Evolutionary conservation across 2,329 filamentous ascomycete genomes (phyloP).

Genomic region (Alternaria burnsii): DNA sequence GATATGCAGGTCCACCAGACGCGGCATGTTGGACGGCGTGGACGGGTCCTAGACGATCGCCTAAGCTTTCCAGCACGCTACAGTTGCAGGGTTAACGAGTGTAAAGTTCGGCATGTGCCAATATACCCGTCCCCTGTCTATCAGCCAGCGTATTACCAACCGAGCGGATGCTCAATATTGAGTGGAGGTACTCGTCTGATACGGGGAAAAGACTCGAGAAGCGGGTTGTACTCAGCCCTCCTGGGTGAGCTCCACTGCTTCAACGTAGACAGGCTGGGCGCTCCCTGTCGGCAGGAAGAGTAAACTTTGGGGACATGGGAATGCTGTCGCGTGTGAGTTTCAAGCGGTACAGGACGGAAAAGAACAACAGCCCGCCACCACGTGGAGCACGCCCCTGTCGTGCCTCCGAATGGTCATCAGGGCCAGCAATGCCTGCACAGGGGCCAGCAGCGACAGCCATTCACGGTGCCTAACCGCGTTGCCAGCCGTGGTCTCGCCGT

Average conservation of each 20-base stretch:
- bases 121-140: constrained; percentile 13
- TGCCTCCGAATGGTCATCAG: constrained; percentile 1
- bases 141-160: constrained; percentile 25
- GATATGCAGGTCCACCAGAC: constrained; percentile 25
- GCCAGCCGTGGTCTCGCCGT: constrained; percentile 22
- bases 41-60: constrained; percentile 24
- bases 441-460: constrained; percentile 24
- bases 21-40: constrained; percentile 21
- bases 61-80: constrained; percentile 19
- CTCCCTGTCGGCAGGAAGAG: constrained; percentile 5
- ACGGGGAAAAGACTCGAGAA: constrained; percentile 13
- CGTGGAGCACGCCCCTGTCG: constrained; percentile 26
- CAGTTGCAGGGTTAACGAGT: constrained; percentile 19
- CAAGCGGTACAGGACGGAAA: constrained; percentile 18
- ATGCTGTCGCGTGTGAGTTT: constrained; percentile 25
- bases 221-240: background rate
- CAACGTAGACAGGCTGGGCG: constrained; percentile 1
- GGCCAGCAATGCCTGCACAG: constrained; percentile 26
- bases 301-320: constrained; percentile 5
- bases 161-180: constrained; percentile 12
- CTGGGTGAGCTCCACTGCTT: constrained; percentile 1
- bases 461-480: constrained; percentile 24
- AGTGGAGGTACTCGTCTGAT: constrained; percentile 8
- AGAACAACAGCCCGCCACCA: constrained; percentile 27
- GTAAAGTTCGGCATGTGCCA: constrained; percentile 21